Percentiles rank a stretch among this genome's conserved stretches.
Evolutionary conservation across 2,329 filamentous ascomycete species (phyloP).

Genomic region (Aspergillus fumigatiaffinis): DNA sequence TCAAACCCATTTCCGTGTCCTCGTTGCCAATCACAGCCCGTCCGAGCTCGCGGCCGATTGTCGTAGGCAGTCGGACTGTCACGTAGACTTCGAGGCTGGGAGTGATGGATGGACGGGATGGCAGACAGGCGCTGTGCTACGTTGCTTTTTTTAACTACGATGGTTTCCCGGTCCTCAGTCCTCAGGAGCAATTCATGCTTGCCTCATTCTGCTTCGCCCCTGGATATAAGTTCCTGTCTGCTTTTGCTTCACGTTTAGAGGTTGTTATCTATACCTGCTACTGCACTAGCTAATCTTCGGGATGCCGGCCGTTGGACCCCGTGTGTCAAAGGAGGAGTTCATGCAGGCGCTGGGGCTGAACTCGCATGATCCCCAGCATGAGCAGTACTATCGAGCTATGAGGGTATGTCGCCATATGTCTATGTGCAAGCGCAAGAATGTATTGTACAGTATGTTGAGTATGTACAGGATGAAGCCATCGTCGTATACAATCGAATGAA

Average conservation of each 20-base stretch:
- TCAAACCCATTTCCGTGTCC: neutral
- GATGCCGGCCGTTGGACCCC: conserved; percentile 38
- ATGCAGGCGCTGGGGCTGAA: conserved; percentile 42
- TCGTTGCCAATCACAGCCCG: neutral
- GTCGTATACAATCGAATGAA: conserved; percentile 41
- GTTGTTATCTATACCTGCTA: neutral
- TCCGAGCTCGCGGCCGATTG: neutral
- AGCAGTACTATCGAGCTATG: conserved; percentile 44
- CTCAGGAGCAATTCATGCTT: no score
- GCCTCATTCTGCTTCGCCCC: neutral
- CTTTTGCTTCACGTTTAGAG: neutral
- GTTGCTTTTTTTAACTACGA: neutral
- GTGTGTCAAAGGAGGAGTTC: conserved; percentile 45
- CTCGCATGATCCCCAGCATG: conserved; percentile 40
- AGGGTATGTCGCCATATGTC: conserved; percentile 31
- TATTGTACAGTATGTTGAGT: neutral
- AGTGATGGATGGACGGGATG: neutral
- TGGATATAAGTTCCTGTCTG: neutral
- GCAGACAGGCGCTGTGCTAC: neutral
- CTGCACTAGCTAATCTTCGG: neutral
- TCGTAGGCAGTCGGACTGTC: neutral
- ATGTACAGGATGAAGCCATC: conserved; percentile 42
- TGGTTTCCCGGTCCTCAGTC: neutral
- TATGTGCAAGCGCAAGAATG: neutral
- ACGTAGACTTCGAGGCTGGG: neutral